phyloP scores from a whole-genome alignment of 768 basidiomycete species.

The Tephrocybe sp. region DNA sequence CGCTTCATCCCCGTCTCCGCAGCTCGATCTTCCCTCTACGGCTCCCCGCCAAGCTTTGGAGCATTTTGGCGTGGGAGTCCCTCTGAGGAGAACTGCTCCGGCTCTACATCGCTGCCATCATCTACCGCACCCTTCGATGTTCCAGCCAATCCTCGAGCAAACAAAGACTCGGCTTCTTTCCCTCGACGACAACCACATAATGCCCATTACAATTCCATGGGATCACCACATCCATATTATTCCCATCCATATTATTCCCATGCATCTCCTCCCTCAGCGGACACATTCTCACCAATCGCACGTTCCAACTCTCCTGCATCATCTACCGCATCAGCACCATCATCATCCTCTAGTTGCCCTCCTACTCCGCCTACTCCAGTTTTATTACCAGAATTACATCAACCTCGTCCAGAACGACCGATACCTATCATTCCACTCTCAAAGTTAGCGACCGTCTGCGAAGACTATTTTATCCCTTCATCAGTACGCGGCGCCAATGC shows the following conservation, averaged over 20 bases:
- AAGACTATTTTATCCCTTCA: conserved; percentile 17
- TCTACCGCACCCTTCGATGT: conserved; percentile 4
- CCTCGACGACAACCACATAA: conserved; percentile 7
- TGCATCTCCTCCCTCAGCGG: conserved; percentile 6
- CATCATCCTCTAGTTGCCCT: conserved; percentile 13
- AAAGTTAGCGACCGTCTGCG: conserved; percentile 37
- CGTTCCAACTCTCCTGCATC: conserved; percentile 12
- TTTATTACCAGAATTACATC: conserved; percentile 27
- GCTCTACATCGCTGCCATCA: conserved; percentile 11
- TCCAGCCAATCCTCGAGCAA: conserved; percentile 1
- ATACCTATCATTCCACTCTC: conserved; percentile 44
- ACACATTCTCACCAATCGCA: conserved; percentile 17
- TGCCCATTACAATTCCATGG: conserved; percentile 4
- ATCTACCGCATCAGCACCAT: conserved; percentile 15
- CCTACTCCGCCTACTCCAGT: conserved; percentile 24
- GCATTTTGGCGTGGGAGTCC: conserved; percentile 9
- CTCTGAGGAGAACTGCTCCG: conserved; percentile 11
- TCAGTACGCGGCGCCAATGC: background rate
- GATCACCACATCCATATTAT: conserved; percentile 6
- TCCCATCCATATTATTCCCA: background rate
- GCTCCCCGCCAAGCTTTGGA: conserved; percentile 3
- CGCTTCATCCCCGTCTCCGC: conserved; percentile 12
- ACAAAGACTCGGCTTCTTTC: background rate
- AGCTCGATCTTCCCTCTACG: conserved; percentile 12
- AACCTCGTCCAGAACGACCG: conserved; percentile 42